These are phyloP conservation scores for Euphorbia lathyris DNA, from an alignment of 345 rosid species.

Conservation along the genomic window DNA sequence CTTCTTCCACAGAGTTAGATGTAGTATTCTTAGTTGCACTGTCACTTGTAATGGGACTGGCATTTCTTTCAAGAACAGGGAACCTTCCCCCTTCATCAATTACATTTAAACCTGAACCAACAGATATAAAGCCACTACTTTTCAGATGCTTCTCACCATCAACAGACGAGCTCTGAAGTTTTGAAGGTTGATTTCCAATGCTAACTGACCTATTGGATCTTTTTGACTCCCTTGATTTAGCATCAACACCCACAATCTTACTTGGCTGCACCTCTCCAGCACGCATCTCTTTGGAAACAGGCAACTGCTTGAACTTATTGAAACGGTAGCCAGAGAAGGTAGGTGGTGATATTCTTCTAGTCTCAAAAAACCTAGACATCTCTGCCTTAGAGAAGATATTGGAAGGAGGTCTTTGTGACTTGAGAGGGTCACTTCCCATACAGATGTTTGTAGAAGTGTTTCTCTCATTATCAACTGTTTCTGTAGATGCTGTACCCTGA, in stretches of 20 bases:
- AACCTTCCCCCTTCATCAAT: constrained; percentile 23
- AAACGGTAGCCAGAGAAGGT: constrained; percentile 40
- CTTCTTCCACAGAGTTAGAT: constrained; percentile 33
- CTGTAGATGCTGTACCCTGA: constrained; percentile 28
- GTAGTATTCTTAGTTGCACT: constrained; percentile 26
- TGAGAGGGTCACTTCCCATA: constrained; percentile 61
- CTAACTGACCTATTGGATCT: constrained; percentile 34
- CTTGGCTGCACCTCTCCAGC: constrained; percentile 20
- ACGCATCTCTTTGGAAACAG: constrained; percentile 36
- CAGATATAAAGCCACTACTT: constrained; percentile 34
- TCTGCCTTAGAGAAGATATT: constrained; percentile 77
- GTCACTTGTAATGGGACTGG: constrained; percentile 30
- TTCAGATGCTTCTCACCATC: constrained; percentile 31
- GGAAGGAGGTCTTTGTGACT: constrained; percentile 77
- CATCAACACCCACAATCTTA: constrained; percentile 22
- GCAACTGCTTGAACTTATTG: constrained; percentile 36
- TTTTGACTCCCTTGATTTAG: constrained; percentile 31
- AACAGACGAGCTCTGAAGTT: constrained; percentile 31
- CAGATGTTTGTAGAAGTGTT: constrained; percentile 32
- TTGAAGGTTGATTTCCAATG: constrained; percentile 19
- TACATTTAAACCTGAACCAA: constrained; percentile 26
- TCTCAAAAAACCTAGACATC: constrained; percentile 69
- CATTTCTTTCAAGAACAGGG: constrained; percentile 27
- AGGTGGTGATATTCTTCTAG: constrained; percentile 53
- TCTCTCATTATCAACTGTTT: constrained; percentile 26